phyloP scores from a whole-genome alignment of 768 basidiomycete species.

The Pleurotus ostreatus region DNA sequence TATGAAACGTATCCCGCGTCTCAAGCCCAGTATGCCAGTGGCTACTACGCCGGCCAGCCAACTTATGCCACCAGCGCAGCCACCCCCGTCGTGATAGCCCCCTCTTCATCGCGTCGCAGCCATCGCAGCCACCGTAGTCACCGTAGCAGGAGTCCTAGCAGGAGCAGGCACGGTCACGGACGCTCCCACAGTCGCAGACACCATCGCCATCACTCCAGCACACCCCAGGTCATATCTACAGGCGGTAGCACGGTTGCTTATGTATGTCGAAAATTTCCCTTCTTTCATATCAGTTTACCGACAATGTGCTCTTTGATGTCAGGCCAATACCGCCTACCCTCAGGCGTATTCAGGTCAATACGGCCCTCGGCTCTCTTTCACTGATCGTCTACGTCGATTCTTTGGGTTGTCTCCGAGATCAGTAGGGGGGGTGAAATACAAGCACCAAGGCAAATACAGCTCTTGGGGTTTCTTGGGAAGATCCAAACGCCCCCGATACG shows the following conservation, averaged over 20 bases:
- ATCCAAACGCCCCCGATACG: constrained; percentile 43
- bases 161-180: constrained; percentile 6
- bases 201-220: constrained; percentile 7
- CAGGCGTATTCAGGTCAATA: constrained; percentile 16
- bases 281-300: no score
- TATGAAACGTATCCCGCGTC: constrained; percentile 11
- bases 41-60: constrained; percentile 6
- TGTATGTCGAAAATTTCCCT: not conserved
- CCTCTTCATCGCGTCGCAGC: not conserved
- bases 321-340: not conserved
- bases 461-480: constrained; percentile 57
- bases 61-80: not conserved
- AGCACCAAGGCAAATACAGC: constrained; percentile 38
- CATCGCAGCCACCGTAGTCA: constrained; percentile 6
- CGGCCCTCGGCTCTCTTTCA: constrained; percentile 29
- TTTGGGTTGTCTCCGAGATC: constrained; percentile 42
- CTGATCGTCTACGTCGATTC: constrained; percentile 48
- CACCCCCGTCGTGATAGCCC: not conserved
- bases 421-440: constrained; percentile 24
- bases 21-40: constrained; percentile 11
- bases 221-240: not conserved
- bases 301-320: not conserved
- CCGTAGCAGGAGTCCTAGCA: constrained; percentile 4
- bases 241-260: not conserved
- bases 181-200: constrained; percentile 6